Conservation (phyloP, 257 asterid species). For the Gentiana straminea region DNA sequence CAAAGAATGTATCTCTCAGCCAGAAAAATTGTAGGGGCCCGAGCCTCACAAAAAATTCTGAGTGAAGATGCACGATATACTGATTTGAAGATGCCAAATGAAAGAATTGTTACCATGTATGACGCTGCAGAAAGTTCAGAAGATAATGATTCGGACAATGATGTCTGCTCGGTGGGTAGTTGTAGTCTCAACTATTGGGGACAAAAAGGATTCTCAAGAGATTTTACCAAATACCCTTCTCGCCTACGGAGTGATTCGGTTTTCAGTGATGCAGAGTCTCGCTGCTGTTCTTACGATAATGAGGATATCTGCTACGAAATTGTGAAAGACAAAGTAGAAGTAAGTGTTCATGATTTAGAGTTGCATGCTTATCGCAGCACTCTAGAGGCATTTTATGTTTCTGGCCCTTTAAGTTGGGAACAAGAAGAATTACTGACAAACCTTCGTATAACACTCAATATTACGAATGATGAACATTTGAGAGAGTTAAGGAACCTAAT, state of each 20-base stretch:
- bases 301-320: constrained; percentile 12
- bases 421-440: constrained; percentile 32
- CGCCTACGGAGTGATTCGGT: constrained; percentile 8
- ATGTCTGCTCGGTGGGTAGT: constrained; percentile 30
- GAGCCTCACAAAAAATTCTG: constrained; percentile 8
- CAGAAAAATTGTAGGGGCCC: constrained; percentile 11
- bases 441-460: constrained; percentile 33
- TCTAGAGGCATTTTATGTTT: constrained; percentile 35
- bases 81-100: constrained; percentile 13
- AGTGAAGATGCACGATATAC: constrained; percentile 13
- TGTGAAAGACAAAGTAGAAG: constrained; percentile 15
- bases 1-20: constrained; percentile 9
- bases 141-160: constrained; percentile 19
- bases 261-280: constrained; percentile 26
- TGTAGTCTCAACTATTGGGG: constrained; percentile 16
- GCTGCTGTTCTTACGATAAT: constrained; percentile 7
- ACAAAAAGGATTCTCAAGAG: constrained; percentile 10
- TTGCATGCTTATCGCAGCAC: constrained; percentile 35
- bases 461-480: constrained; percentile 36
- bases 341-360: constrained; percentile 27
- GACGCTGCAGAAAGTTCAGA: constrained; percentile 11
- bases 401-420: constrained; percentile 43
- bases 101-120: not conserved
- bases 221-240: constrained; percentile 15
- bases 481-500: constrained; percentile 28